phyloP scores from a whole-genome alignment of 1,139 yeast species.

The Yamadazyma membranifaciens region DNA sequence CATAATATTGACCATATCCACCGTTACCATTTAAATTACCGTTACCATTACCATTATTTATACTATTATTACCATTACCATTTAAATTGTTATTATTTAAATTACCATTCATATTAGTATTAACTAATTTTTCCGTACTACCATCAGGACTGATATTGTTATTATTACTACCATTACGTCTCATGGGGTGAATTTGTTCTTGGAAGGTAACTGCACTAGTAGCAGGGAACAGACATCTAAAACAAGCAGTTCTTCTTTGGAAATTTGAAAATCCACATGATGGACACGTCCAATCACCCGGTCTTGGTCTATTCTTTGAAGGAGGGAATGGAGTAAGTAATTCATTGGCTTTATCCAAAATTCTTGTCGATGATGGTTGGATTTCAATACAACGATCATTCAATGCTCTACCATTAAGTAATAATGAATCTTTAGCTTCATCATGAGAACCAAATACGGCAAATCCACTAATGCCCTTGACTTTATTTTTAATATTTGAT shows the following conservation, averaged over 20 bases:
- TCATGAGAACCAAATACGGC: constrained; percentile 84
- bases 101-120: constrained; percentile 13
- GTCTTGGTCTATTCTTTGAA: constrained; percentile 86
- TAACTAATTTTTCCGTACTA: constrained; percentile 10
- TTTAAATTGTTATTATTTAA: neutral
- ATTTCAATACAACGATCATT: constrained; percentile 79
- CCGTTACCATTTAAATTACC: constrained; percentile 15
- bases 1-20: constrained; percentile 14
- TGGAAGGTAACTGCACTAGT: constrained; percentile 66
- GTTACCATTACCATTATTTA: constrained; percentile 7
- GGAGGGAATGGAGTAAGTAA: constrained; percentile 83
- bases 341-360: constrained; percentile 79
- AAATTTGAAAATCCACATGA: constrained; percentile 94
- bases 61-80: constrained; percentile 15
- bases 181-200: constrained; percentile 33
- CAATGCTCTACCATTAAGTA: constrained; percentile 75
- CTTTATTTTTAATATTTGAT: constrained; percentile 11
- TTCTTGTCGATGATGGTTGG: constrained; percentile 77
- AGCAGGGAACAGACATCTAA: constrained; percentile 90
- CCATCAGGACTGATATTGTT: constrained; percentile 10
- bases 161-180: constrained; percentile 13
- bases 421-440: constrained; percentile 75
- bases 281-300: constrained; percentile 98
- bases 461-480: constrained; percentile 62
- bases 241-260: constrained; percentile 92